Evolutionary conservation across 2,329 filamentous ascomycete genomes (phyloP).

Genomic region (Graphilbum ipis-grandicollis): DNA sequence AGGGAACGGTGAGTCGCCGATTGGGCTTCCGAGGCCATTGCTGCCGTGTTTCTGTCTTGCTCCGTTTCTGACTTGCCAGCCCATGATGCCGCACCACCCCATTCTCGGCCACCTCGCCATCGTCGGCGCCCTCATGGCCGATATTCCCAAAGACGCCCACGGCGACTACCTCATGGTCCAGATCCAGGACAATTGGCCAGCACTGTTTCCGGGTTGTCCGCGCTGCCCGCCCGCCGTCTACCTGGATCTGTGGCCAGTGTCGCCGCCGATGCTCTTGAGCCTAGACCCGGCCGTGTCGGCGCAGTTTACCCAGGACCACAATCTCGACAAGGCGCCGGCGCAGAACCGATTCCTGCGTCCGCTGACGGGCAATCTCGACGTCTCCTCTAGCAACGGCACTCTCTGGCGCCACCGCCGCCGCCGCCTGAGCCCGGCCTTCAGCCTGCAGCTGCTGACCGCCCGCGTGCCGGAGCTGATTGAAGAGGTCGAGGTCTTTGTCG

Average conservation of each 20-base stretch:
- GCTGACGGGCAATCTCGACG: slow-evolving; percentile 15
- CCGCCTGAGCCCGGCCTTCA: slow-evolving; percentile 20
- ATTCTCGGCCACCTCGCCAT: slow-evolving; percentile 9
- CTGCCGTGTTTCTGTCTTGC: too few relatives aligned
- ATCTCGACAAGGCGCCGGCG: slow-evolving; percentile 3
- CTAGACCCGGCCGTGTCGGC: slow-evolving; percentile 6
- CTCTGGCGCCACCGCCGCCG: slow-evolving; percentile 19
- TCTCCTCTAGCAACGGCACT: slow-evolving; percentile 18
- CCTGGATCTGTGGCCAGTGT: slow-evolving; percentile 7
- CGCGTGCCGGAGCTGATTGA: slow-evolving; percentile 17
- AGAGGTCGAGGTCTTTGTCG: slow-evolving; percentile 13
- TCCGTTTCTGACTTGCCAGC: too few relatives aligned
- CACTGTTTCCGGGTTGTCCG: slow-evolving; percentile 6
- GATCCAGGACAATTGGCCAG: slow-evolving; percentile 9
- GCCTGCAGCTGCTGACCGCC: slow-evolving; percentile 15
- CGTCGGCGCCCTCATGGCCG: slow-evolving; percentile 7
- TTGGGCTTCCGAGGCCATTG: too few relatives aligned
- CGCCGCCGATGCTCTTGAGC: slow-evolving; percentile 7
- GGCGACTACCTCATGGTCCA: slow-evolving; percentile 9
- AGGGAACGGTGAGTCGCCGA: slow-evolving; percentile 10
- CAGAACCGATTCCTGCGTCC: slow-evolving; percentile 5
- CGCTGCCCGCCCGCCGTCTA: slow-evolving; percentile 5
- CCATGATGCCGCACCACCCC: slow-evolving; percentile 10
- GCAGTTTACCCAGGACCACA: slow-evolving; percentile 6
- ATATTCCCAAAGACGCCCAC: slow-evolving; percentile 8